These are phyloP conservation scores for Nepenthes gracilis DNA, from an alignment of 148 eudicot species.

Conservation along the genomic window DNA sequence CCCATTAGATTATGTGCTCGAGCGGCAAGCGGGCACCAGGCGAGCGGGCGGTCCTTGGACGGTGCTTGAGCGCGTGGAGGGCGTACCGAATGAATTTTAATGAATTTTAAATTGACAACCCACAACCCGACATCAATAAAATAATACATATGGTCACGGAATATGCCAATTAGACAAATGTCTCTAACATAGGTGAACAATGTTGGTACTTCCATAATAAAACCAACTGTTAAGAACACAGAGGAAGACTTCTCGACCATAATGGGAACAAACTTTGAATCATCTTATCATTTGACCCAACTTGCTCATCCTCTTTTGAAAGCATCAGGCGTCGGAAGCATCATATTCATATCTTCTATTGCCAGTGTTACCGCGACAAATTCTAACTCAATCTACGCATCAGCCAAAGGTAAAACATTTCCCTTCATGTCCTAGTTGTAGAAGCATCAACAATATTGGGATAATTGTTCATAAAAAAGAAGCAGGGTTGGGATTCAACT, in stretches of 20 bases:
- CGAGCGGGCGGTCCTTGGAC: no score
- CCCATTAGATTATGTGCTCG: no score
- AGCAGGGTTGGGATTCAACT: not conserved
- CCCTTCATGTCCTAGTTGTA: not conserved
- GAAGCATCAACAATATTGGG: not conserved
- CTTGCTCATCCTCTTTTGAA: conserved; percentile 48
- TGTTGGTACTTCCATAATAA: conserved; percentile 19
- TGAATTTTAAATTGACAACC: no score
- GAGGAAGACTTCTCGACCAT: conserved; percentile 20
- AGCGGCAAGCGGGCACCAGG: no score
- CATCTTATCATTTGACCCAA: conserved; percentile 42
- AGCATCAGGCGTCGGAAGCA: conserved; percentile 37
- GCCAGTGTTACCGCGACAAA: conserved; percentile 22
- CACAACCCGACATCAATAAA: no score
- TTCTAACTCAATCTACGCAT: conserved; percentile 28
- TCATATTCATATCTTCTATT: conserved; percentile 42
- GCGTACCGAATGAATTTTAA: no score
- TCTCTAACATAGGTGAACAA: conserved; percentile 55
- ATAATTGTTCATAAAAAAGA: no score
- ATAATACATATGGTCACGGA: no score
- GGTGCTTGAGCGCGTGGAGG: no score
- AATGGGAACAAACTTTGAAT: conserved; percentile 40
- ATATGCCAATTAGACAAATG: no score
- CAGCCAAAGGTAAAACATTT: conserved; percentile 31
- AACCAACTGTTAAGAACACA: conserved; percentile 19